Evolutionary conservation across 345 rosid species (phyloP).

Genomic region (Turritis glabra): DNA sequence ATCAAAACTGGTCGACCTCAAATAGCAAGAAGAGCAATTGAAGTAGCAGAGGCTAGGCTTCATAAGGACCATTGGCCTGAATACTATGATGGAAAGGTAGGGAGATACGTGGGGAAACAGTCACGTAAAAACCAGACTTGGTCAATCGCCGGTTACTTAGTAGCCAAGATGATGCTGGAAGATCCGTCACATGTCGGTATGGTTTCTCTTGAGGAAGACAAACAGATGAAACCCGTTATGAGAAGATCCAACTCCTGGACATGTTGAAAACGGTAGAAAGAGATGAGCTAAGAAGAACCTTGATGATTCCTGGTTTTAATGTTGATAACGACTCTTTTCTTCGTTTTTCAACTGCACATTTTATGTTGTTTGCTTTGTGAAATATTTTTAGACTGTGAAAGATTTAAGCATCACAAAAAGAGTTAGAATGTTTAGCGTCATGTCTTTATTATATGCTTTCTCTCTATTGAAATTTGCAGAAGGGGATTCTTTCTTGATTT

Average conservation of each 20-base stretch:
- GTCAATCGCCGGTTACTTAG: constrained; percentile 92
- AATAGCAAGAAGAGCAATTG: constrained; percentile 83
- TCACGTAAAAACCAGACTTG: constrained; percentile 84
- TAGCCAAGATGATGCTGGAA: constrained; percentile 95
- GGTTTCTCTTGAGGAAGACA: constrained; percentile 87
- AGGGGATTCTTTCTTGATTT: constrained; percentile 19
- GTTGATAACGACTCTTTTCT: constrained; percentile 16
- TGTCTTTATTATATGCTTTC: constrained; percentile 22
- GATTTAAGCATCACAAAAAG: constrained; percentile 19
- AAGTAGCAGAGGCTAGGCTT: constrained; percentile 73
- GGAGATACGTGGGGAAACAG: constrained; percentile 91
- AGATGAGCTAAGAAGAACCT: constrained; percentile 18
- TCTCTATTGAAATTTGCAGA: background rate
- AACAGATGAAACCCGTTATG: constrained; percentile 71
- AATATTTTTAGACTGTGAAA: constrained; percentile 25
- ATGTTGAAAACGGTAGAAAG: constrained; percentile 20
- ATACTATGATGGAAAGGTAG: constrained; percentile 89
- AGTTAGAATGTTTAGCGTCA: constrained; percentile 8
- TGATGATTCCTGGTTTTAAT: constrained; percentile 19
- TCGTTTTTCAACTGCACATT: constrained; percentile 12
- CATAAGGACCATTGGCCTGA: constrained; percentile 87
- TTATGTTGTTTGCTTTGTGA: constrained; percentile 24
- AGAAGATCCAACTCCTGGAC: constrained; percentile 88
- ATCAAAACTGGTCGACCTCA: constrained; percentile 95
- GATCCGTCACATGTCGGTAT: constrained; percentile 94